These are phyloP conservation scores for Eleusine coracana DNA, from an alignment of 176 grass and related monocot species.

Conservation along the genomic window DNA sequence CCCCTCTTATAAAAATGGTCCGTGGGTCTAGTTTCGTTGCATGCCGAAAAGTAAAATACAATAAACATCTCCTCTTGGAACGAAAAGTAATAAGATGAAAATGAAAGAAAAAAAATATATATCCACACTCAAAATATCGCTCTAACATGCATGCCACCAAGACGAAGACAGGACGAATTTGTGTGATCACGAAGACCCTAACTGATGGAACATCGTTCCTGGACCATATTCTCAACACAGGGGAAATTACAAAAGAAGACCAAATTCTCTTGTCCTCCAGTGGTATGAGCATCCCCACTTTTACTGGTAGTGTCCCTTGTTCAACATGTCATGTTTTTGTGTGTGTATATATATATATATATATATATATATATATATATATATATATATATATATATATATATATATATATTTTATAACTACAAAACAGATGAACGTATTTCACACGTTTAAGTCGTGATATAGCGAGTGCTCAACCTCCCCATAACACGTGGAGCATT, in stretches of 20 bases:
- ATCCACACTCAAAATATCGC: neutral
- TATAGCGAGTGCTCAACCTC: neutral
- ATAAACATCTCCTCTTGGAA: neutral
- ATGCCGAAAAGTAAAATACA: neutral
- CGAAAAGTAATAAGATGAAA: neutral
- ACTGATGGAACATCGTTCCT: neutral
- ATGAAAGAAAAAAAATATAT: no score
- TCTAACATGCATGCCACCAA: neutral
- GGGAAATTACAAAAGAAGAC: neutral
- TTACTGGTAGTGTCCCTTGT: neutral
- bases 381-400: neutral
- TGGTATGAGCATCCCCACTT: neutral
- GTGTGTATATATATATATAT: neutral
- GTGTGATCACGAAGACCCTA: neutral
- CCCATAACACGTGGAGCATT: slow-evolving; percentile 48
- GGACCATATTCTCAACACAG: neutral
- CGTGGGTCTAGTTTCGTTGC: neutral
- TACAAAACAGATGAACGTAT: neutral
- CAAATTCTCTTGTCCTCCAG: neutral
- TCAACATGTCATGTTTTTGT: neutral
- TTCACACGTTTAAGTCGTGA: neutral
- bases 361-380: neutral
- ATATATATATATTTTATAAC: neutral
- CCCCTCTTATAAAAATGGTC: no score
- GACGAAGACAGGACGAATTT: neutral